These are phyloP conservation scores for Sarocladium brachiariae DNA, from an alignment of 2,329 filamentous ascomycete species.

Conservation along the genomic window DNA sequence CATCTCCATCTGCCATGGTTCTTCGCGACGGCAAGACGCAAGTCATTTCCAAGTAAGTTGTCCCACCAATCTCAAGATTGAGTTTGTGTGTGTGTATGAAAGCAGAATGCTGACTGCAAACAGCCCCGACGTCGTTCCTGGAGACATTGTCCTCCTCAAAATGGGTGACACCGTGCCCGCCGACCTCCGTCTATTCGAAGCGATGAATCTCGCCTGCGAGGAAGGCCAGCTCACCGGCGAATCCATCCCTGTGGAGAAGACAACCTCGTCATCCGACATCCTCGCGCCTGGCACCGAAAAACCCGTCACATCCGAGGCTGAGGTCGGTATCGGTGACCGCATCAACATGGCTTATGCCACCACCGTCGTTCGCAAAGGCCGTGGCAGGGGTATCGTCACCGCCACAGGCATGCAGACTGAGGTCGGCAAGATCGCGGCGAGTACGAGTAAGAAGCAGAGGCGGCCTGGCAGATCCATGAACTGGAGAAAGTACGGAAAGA, in stretches of 20 bases:
- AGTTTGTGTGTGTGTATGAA: too few species aligned
- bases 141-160: constrained; percentile 60
- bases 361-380: constrained; percentile 65
- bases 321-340: constrained; percentile 63
- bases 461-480: constrained; percentile 50
- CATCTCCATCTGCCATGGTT: constrained; percentile 56
- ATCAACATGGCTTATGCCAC: constrained; percentile 71
- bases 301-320: constrained; percentile 33
- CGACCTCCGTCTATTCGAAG: constrained; percentile 62
- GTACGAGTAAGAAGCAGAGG: constrained; percentile 45
- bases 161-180: constrained; percentile 71
- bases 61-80: neutral
- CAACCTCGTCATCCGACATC: constrained; percentile 40
- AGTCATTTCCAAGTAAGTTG: constrained; percentile 49
- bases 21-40: constrained; percentile 52
- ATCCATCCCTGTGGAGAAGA: constrained; percentile 64
- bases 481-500: constrained; percentile 46
- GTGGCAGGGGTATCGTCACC: constrained; percentile 65
- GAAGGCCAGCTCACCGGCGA: constrained; percentile 73
- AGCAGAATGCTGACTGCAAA: too few species aligned
- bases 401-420: constrained; percentile 66
- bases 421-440: constrained; percentile 60
- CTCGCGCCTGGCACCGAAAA: constrained; percentile 38
- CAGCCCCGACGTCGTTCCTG: constrained; percentile 60
- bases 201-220: constrained; percentile 74